A percentile compares a stretch with the other conserved stretches of the same genome.
phyloP scores from a whole-genome alignment of 2,329 filamentous ascomycete species.

The Colletotrichum neosansevieriae region DNA sequence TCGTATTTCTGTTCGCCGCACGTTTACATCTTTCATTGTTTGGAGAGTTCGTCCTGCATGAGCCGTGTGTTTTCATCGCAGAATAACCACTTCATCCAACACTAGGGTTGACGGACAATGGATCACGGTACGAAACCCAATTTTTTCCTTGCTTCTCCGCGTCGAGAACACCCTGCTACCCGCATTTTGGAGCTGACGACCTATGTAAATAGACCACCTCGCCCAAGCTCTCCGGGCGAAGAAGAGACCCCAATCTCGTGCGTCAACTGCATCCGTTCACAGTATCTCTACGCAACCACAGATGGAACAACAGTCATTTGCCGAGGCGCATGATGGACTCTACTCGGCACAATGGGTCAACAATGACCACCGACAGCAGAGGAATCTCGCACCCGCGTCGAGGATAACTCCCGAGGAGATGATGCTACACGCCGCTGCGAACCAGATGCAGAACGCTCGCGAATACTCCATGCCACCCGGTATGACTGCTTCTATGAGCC shows the following conservation, averaged over 20 bases:
- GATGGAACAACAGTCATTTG: constrained; percentile 61
- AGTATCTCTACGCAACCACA: constrained; percentile 65
- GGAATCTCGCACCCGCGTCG: constrained; percentile 56
- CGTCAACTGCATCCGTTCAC: constrained; percentile 68
- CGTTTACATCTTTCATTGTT: constrained; percentile 38
- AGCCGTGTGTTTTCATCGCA: constrained; percentile 41
- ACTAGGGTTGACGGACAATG: constrained; percentile 30
- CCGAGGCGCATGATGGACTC: constrained; percentile 54
- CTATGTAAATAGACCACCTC: constrained; percentile 46
- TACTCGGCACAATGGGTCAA: constrained; percentile 64
- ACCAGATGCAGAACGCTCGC: constrained; percentile 65
- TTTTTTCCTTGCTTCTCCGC: neutral
- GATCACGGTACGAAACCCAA: constrained; percentile 36
- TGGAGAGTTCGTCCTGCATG: constrained; percentile 27
- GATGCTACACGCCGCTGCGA: constrained; percentile 66
- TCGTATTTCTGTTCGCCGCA: constrained; percentile 11
- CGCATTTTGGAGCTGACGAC: constrained; percentile 45
- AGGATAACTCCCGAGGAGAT: constrained; percentile 70
- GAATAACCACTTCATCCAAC: constrained; percentile 31
- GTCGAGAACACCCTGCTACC: constrained; percentile 20
- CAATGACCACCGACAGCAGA: constrained; percentile 57
- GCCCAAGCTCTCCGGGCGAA: constrained; percentile 54
- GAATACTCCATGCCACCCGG: constrained; percentile 63
- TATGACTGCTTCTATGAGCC: constrained; percentile 56
- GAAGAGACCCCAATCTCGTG: constrained; percentile 66